Evolutionary conservation across 2,329 filamentous ascomycete genomes (phyloP).

Genomic region (Neonectria ditissima): DNA sequence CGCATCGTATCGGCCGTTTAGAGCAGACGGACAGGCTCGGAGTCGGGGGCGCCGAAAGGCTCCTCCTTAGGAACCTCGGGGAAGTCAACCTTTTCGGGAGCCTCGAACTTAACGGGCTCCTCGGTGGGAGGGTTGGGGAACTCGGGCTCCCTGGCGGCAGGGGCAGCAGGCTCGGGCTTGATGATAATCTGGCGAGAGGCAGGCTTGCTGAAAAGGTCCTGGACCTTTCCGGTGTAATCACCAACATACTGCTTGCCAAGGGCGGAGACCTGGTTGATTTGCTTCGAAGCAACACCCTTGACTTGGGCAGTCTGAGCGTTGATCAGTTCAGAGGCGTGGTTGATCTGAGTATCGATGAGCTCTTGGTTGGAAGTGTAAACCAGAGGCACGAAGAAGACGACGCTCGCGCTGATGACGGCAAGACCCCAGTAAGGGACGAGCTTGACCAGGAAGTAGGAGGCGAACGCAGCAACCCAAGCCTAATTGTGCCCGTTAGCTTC

Average conservation of each 20-base stretch:
- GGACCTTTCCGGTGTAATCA: conserved; percentile 76
- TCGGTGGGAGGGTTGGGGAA: conserved; percentile 54
- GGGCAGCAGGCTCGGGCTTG: conserved; percentile 46
- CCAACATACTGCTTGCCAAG: conserved; percentile 76
- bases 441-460: conserved; percentile 77
- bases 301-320: conserved; percentile 73
- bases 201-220: conserved; percentile 68
- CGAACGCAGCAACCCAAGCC: conserved; percentile 70
- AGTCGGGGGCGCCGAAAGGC: conserved; percentile 25
- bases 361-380: conserved; percentile 77
- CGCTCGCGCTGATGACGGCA: conserved; percentile 68
- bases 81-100: conserved; percentile 34
- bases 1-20: conserved; percentile 43
- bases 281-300: conserved; percentile 70
- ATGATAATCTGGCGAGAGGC: conserved; percentile 56
- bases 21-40: conserved; percentile 47
- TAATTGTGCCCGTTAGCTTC: conserved; percentile 47
- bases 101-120: conserved; percentile 47
- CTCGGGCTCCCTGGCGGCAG: conserved; percentile 45
- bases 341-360: conserved; percentile 73
- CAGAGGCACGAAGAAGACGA: conserved; percentile 72
- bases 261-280: conserved; percentile 71
- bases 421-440: conserved; percentile 78
- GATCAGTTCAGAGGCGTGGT: conserved; percentile 68
- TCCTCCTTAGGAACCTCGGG: conserved; percentile 42